Conservation (phyloP, 1,284 basidiomycete genomes). For the Trichosporon ovoides region DNA sequence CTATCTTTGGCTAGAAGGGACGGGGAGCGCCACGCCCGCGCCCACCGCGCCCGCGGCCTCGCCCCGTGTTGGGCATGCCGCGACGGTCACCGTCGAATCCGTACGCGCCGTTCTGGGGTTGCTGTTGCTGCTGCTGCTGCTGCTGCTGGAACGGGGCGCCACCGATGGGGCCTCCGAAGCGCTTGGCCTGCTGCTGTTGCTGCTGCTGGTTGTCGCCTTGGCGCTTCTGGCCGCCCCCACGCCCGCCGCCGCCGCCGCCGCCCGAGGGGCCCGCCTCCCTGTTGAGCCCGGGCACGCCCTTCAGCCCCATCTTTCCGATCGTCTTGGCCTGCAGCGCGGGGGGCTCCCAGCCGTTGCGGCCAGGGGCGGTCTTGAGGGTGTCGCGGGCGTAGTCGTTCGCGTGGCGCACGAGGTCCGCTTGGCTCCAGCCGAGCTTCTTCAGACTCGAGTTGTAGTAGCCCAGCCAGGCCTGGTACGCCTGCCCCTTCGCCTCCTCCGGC, state of each 20-base stretch:
- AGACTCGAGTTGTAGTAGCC: slow-evolving; percentile 58
- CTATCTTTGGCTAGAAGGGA: not conserved
- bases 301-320: slow-evolving; percentile 60
- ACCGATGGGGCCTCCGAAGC: not conserved
- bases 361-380: slow-evolving; percentile 51
- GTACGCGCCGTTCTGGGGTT: slow-evolving; percentile 17
- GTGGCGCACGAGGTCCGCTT: slow-evolving; percentile 50
- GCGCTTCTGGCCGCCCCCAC: not conserved
- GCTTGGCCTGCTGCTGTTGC: slow-evolving; percentile 10
- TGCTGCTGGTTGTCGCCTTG: not conserved
- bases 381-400: slow-evolving; percentile 54
- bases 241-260: not conserved
- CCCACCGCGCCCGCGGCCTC: slow-evolving; percentile 9
- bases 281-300: slow-evolving; percentile 50
- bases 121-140: slow-evolving; percentile 16
- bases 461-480: slow-evolving; percentile 57
- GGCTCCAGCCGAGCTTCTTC: slow-evolving; percentile 51
- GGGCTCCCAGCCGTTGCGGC: slow-evolving; percentile 27
- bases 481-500: slow-evolving; percentile 50
- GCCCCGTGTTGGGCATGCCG: not conserved
- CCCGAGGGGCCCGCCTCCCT: not conserved
- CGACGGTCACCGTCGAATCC: not conserved
- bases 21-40: slow-evolving; percentile 4
- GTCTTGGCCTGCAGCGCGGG: slow-evolving; percentile 55
- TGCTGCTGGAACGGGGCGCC: slow-evolving; percentile 15